phyloP scores from a whole-genome alignment of 2,329 filamentous ascomycete species.

The Chrysoporthe austroafricana region DNA sequence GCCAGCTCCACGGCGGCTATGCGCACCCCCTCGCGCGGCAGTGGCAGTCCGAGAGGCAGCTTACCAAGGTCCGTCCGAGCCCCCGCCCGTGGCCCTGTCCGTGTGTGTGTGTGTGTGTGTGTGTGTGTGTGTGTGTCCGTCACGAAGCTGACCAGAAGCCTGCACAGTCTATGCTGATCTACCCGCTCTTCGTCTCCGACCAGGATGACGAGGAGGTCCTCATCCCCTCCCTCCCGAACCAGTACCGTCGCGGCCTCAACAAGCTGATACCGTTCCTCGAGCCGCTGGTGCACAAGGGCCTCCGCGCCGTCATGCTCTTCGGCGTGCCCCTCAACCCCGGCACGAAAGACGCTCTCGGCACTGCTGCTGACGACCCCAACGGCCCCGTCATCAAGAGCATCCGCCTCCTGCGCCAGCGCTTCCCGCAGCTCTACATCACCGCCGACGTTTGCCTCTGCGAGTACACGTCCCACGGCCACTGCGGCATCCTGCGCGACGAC shows the following conservation, averaged over 20 bases:
- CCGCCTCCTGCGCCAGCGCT: conserved; percentile 78
- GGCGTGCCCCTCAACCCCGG: conserved; percentile 83
- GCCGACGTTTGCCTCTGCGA: conserved; percentile 97
- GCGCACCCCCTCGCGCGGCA: conserved; percentile 77
- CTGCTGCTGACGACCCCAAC: conserved; percentile 86
- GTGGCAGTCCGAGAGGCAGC: conserved; percentile 83
- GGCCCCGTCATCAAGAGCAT: conserved; percentile 91
- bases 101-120: not conserved
- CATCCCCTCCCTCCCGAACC: conserved; percentile 89
- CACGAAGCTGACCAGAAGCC: conserved; percentile 6
- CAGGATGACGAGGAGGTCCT: conserved; percentile 88
- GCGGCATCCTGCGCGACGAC: conserved; percentile 92
- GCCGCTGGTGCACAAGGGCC: conserved; percentile 84
- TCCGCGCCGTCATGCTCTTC: conserved; percentile 93
- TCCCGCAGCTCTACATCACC: conserved; percentile 89
- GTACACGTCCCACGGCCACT: conserved; percentile 97
- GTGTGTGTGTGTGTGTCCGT: not conserved
- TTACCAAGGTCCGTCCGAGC: conserved; percentile 70
- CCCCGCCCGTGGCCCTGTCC: not conserved
- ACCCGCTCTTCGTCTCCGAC: conserved; percentile 95
- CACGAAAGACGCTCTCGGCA: conserved; percentile 89
- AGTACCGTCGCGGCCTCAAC: conserved; percentile 86
- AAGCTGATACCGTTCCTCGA: conserved; percentile 82
- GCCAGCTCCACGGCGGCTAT: conserved; percentile 83
- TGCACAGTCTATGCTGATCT: conserved; percentile 92